Conservation (phyloP, 306 rosid genomes). For the Quercus engelmannii region DNA sequence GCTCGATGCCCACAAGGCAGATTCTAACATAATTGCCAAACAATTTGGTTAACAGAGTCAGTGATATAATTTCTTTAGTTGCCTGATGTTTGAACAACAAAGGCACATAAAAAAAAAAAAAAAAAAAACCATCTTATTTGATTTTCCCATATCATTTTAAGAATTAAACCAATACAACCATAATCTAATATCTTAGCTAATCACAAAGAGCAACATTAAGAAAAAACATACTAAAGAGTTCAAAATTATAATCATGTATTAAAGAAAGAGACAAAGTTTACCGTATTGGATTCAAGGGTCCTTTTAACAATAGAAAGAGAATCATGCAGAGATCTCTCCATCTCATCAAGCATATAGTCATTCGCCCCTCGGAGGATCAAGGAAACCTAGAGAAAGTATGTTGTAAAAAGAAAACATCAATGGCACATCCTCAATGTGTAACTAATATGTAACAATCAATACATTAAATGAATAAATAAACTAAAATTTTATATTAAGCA, state of each 20-base stretch:
- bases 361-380: conserved; percentile 93
- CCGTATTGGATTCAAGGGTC: conserved; percentile 91
- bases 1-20: neutral
- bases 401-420: neutral
- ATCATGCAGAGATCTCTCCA: conserved; percentile 97
- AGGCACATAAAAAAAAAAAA: neutral
- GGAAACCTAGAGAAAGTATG: conserved; percentile 55
- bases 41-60: neutral
- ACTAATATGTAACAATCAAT: neutral
- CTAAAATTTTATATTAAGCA: neutral
- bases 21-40: neutral
- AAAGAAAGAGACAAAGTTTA: conserved; percentile 24
- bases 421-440: conserved; percentile 10
- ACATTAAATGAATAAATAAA: neutral
- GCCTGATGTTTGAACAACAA: neutral
- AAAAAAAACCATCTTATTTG: too few relatives aligned
- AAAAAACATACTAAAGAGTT: neutral
- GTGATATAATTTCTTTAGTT: neutral
- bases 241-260: neutral
- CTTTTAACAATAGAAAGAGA: conserved; percentile 90
- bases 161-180: neutral
- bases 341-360: conserved; percentile 98
- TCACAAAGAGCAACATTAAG: neutral
- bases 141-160: neutral
- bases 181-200: neutral